phyloP scores from a whole-genome alignment of 2,329 filamentous ascomycete genomes.

The Fulvia fulva region DNA sequence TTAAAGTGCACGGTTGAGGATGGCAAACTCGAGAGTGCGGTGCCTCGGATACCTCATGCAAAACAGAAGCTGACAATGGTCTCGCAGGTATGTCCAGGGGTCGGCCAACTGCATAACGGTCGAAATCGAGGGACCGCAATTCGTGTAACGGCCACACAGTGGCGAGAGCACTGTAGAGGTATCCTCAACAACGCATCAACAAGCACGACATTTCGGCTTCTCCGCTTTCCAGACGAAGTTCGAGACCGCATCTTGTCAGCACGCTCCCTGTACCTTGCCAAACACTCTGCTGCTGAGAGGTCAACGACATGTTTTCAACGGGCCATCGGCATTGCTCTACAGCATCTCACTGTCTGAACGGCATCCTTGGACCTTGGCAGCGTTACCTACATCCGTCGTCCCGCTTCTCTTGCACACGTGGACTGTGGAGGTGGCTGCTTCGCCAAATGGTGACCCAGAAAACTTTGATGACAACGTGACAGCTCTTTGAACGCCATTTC shows the following conservation, averaged over 20 bases:
- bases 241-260: not conserved
- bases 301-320: not conserved
- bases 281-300: not conserved
- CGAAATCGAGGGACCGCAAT: no score
- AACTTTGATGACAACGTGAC: constrained; percentile 6
- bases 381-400: not conserved
- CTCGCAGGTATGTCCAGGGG: no score
- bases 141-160: no score
- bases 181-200: not conserved
- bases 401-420: not conserved
- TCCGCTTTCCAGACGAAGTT: not conserved
- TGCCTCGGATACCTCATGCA: no score
- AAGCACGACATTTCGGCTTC: not conserved
- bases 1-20: no score
- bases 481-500: not conserved
- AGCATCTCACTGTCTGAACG: not conserved
- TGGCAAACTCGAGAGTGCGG: no score
- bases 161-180: no score
- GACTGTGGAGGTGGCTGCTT: not conserved
- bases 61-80: no score
- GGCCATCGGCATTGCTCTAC: not conserved
- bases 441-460: not conserved
- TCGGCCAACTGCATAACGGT: no score
- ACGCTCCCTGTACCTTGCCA: not conserved
- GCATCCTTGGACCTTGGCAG: not conserved